Base-by-base conservation (phyloP, 1,139 yeast genomes). In the Pichia sorboxylosa region DNA sequence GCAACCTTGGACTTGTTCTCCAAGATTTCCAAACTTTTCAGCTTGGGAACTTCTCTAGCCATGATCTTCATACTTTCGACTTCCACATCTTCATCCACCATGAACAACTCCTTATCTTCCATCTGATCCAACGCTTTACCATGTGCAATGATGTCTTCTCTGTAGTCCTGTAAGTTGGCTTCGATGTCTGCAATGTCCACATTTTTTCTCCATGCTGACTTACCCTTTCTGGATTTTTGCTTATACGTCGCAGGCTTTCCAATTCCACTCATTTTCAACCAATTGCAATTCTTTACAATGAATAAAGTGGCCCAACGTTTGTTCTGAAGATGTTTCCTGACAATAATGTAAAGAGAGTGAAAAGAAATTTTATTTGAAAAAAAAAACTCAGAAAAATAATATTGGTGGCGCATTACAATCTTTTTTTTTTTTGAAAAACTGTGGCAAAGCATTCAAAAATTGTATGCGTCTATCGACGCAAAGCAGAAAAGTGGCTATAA, bases 201-300 rank as follows among this genome's bases (percentile, higher is more conserved):
- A 55, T 90, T 83, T 58, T 90, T 90, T 57, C 96, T 77, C 98
- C 98, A 90, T 6, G 97, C 81, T 53, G 69, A 77, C 65, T 82
- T 87, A 33, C 95, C 94, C 63, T 90, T 90, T 49, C 97, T 70
- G 6, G 95, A 82, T 6, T 78, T 55, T 57, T 84, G 95, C 27
- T 42, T 56, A 39, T 59, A 59, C 38, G 63, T 68, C 13, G 62
- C 48, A 13, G 73, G 73, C 50, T 66, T 59, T 32, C 54, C 52
- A 19, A 39, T 18, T 6, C 46, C 45, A 41, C 55, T 55, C 61
- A 56, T 57, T 10, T 5, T n/a, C n/a, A n/a, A n/a, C n/a, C n/a
- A n/a, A n/a, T n/a, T n/a, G n/a, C n/a, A n/a, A n/a, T n/a, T n/a
- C n/a, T n/a, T n/a, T n/a, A n/a, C n/a, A n/a, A n/a, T n/a, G n/a